These are phyloP conservation scores for Cyberlindnera bimundalis DNA, from an alignment of 805 yeast genomes.

Conservation along the genomic window DNA sequence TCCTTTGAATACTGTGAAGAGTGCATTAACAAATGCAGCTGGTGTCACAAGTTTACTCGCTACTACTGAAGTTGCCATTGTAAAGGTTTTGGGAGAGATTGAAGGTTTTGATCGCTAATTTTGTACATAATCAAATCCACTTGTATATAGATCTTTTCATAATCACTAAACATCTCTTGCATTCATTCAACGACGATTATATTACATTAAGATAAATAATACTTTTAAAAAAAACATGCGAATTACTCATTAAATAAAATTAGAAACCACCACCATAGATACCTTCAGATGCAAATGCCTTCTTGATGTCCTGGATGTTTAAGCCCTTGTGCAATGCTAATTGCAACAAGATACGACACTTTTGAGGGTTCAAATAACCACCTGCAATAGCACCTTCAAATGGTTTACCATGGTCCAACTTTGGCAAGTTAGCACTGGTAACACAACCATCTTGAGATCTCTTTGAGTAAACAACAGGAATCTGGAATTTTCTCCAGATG, in stretches of 20 bases:
- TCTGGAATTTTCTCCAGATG: constrained; percentile 35
- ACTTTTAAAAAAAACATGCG: constrained; percentile 1
- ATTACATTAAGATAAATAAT: too few relatives aligned
- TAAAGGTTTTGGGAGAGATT: constrained; percentile 60
- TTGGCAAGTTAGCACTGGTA: constrained; percentile 36
- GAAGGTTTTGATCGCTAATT: constrained; percentile 21
- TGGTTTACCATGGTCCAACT: constrained; percentile 29
- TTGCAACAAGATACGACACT: constrained; percentile 55
- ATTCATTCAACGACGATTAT: too few relatives aligned
- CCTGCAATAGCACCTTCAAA: constrained; percentile 50
- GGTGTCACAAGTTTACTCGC: constrained; percentile 97
- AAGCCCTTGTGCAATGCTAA: constrained; percentile 42
- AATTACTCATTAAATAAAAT: not conserved
- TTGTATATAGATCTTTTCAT: constrained; percentile 3
- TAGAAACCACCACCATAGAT: constrained; percentile 39
- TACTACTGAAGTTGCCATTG: constrained; percentile 97
- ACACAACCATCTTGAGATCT: constrained; percentile 72
- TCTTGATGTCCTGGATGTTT: constrained; percentile 33
- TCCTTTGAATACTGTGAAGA: constrained; percentile 96
- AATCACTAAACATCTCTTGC: too few relatives aligned
- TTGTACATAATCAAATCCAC: not conserved
- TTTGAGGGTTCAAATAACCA: constrained; percentile 65
- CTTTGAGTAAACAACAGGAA: constrained; percentile 62
- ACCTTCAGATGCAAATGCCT: constrained; percentile 35
- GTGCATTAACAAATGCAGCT: constrained; percentile 92